Percentiles rank a stretch among this genome's conserved stretches.
Conservation (phyloP, 805 yeast genomes). For the Cyberlindnera xylosilytica region DNA sequence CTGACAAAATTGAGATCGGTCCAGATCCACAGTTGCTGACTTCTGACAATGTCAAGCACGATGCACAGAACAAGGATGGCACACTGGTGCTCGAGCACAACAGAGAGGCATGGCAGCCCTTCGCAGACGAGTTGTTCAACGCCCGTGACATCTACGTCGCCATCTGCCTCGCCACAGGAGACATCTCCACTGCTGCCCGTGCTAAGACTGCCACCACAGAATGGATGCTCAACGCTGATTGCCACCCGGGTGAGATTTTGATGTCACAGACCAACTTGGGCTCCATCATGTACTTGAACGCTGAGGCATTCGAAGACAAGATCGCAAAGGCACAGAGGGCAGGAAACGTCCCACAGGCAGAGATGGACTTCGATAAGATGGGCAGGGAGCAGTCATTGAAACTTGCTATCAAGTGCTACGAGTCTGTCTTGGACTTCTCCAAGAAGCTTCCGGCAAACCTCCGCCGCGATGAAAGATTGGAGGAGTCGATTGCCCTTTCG, state of each 20-base stretch:
- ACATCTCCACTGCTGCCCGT: constrained; percentile 55
- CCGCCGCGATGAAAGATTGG: constrained; percentile 40
- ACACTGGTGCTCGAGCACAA: constrained; percentile 28
- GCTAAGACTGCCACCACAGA: constrained; percentile 62
- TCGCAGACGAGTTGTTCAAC: constrained; percentile 72
- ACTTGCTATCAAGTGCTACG: constrained; percentile 39
- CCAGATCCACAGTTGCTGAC: constrained; percentile 10
- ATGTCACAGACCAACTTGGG: constrained; percentile 69
- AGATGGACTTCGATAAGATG: constrained; percentile 19
- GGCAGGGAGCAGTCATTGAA: constrained; percentile 30
- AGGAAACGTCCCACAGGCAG: constrained; percentile 12
- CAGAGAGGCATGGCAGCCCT: constrained; percentile 65
- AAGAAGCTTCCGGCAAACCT: constrained; percentile 36
- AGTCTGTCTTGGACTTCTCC: constrained; percentile 40
- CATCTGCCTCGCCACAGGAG: constrained; percentile 65
- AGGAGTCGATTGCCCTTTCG: constrained; percentile 74
- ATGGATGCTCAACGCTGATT: constrained; percentile 72
- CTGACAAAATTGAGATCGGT: neutral
- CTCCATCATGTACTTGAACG: constrained; percentile 62
- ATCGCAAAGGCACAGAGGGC: constrained; percentile 34
- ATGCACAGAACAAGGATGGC: constrained; percentile 5
- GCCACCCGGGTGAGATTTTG: constrained; percentile 59
- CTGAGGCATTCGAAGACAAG: constrained; percentile 57
- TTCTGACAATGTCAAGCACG: neutral
- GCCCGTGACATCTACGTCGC: constrained; percentile 77